Evolutionary conservation across 2,329 filamentous ascomycete genomes (phyloP).

Genomic region (Fusarium proliferatum): DNA sequence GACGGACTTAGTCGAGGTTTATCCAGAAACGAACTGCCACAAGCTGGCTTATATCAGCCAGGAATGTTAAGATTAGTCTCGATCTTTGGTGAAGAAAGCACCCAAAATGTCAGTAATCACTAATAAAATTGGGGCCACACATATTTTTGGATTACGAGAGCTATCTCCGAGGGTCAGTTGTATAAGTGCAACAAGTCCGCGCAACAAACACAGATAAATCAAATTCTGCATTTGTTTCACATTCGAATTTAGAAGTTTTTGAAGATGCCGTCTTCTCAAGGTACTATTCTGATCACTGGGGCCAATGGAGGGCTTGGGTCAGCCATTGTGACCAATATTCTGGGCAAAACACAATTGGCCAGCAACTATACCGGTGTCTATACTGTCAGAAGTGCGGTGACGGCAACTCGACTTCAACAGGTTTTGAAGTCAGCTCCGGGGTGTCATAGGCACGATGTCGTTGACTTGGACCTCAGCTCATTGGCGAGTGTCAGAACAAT

Average conservation of each 20-base stretch:
- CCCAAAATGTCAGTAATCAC: not conserved
- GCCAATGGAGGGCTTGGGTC: conserved; percentile 54
- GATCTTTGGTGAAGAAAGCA: not conserved
- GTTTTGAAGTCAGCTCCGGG: conserved; percentile 35
- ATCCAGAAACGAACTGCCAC: not conserved
- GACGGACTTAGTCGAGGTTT: not conserved
- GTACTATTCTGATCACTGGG: conserved; percentile 53
- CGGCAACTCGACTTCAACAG: conserved; percentile 45
- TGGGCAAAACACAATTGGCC: conserved; percentile 46
- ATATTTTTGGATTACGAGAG: not conserved
- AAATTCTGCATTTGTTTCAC: not conserved
- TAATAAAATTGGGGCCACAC: conserved; percentile 27
- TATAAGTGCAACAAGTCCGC: conserved; percentile 27
- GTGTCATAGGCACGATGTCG: conserved; percentile 47
- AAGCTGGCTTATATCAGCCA: conserved; percentile 43
- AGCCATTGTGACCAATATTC: conserved; percentile 47
- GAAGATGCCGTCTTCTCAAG: conserved; percentile 34
- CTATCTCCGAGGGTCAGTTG: not conserved
- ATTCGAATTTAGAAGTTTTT: too few species aligned
- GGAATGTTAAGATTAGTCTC: conserved; percentile 10
- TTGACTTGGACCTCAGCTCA: conserved; percentile 49
- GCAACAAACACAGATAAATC: not conserved
- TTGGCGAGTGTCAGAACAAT: conserved; percentile 43
- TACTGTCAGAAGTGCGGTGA: conserved; percentile 49
- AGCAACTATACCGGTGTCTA: conserved; percentile 51